Conservation (phyloP, 768 basidiomycete species). For the Agaricus bisporus region DNA sequence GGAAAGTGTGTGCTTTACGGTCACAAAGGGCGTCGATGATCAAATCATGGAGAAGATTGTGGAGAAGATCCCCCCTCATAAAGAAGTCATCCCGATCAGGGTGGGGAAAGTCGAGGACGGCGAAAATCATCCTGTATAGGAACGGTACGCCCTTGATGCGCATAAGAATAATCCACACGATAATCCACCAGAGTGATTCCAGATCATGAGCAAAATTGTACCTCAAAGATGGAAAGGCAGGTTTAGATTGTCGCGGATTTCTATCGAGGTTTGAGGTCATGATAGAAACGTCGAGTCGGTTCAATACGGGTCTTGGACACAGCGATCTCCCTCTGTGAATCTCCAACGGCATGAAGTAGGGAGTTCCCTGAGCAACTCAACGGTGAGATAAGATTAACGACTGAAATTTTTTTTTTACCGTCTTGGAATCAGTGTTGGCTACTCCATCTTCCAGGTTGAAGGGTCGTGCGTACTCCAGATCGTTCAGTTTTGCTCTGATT, state of each 20-base stretch:
- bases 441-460: background rate
- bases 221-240: background rate
- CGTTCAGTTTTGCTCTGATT: background rate
- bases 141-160: too few species aligned
- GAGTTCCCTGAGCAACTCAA: background rate
- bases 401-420: too few species aligned
- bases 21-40: too few species aligned
- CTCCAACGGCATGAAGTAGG: conserved; percentile 6
- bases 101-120: too few species aligned
- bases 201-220: background rate
- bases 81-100: too few species aligned
- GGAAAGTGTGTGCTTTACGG: too few species aligned
- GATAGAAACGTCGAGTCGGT: too few species aligned
- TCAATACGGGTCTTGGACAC: background rate
- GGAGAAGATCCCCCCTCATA: too few species aligned
- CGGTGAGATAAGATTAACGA: background rate
- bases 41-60: too few species aligned
- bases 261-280: background rate
- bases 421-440: background rate
- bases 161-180: background rate
- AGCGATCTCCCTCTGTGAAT: background rate
- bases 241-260: background rate
- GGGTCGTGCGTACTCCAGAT: conserved; percentile 10
- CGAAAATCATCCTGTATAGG: too few species aligned
- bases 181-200: background rate